Evolutionary conservation across 2,329 filamentous ascomycete species (phyloP).

Genomic region (Neophaeococcomyces aloes): DNA sequence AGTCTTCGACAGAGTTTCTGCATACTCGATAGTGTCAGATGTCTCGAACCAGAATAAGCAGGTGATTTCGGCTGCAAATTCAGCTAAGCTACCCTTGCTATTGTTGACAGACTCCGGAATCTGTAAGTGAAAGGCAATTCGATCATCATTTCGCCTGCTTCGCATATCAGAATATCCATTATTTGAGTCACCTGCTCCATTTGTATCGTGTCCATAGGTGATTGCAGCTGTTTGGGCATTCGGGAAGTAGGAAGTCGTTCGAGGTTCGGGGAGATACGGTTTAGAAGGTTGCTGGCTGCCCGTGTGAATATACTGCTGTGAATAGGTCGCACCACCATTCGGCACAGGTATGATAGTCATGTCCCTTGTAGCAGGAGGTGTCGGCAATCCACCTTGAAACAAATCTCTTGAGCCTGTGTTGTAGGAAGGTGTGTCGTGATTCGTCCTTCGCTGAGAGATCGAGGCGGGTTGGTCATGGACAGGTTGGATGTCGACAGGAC

Average conservation of each 20-base stretch:
- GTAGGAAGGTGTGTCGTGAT: not conserved
- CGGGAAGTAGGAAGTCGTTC: conserved; percentile 8
- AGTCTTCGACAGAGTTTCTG: conserved; percentile 44
- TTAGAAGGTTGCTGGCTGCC: conserved; percentile 6
- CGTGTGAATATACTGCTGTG: conserved; percentile 8
- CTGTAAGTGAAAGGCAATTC: conserved; percentile 47
- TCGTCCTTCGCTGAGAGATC: conserved; percentile 1
- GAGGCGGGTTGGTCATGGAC: not conserved
- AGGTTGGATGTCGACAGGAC: not conserved
- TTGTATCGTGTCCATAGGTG: not conserved
- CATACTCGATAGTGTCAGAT: conserved; percentile 63
- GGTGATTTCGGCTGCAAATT: conserved; percentile 84
- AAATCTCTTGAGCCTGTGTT: not conserved
- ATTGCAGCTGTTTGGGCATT: not conserved
- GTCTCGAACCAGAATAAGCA: conserved; percentile 98
- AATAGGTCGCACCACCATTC: conserved; percentile 11
- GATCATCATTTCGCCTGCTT: conserved; percentile 18
- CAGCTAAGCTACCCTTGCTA: conserved; percentile 63
- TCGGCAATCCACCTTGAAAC: conserved; percentile 20
- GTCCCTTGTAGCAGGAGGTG: conserved; percentile 18
- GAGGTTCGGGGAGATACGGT: conserved; percentile 4
- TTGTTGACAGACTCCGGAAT: conserved; percentile 67
- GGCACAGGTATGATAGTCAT: conserved; percentile 16
- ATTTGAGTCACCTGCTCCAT: not conserved
- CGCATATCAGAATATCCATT: not conserved